Percentiles rank a stretch among this genome's conserved stretches.
phyloP scores from a whole-genome alignment of 306 rosid species.

The Vigna angularis region DNA sequence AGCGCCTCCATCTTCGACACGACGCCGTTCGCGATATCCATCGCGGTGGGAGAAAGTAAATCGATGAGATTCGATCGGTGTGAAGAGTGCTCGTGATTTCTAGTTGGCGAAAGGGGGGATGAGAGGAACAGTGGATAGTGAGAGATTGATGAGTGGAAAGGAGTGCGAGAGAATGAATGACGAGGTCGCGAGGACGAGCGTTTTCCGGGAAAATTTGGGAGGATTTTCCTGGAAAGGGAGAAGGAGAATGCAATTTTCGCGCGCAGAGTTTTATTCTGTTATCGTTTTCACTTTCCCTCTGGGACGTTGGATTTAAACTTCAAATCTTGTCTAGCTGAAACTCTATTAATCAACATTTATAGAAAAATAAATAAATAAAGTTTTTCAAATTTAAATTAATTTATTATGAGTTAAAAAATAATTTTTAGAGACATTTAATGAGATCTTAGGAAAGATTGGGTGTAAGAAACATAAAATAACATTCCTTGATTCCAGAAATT shows the following conservation, averaged over 20 bases:
- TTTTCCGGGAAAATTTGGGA: slow-evolving; percentile 6
- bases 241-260: slow-evolving; percentile 4
- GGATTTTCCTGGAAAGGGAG: slow-evolving; percentile 14
- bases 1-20: slow-evolving; percentile 45
- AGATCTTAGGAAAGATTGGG: no score
- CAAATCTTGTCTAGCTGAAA: no score
- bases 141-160: background rate
- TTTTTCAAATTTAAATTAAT: no score
- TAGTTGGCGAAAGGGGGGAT: background rate
- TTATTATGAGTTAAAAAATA: no score
- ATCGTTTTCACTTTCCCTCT: no score
- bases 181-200: background rate
- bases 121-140: background rate
- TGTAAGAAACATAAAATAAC: no score
- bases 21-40: slow-evolving; percentile 48
- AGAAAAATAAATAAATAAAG: no score
- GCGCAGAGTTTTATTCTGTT: background rate
- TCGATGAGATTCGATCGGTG: background rate
- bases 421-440: no score
- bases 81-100: background rate
- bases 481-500: no score
- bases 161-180: slow-evolving; percentile 2
- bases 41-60: background rate
- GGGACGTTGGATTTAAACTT: no score
- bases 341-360: no score